Base-by-base conservation (phyloP, 768 basidiomycete species). In the Podaxis carcinomalis region DNA sequence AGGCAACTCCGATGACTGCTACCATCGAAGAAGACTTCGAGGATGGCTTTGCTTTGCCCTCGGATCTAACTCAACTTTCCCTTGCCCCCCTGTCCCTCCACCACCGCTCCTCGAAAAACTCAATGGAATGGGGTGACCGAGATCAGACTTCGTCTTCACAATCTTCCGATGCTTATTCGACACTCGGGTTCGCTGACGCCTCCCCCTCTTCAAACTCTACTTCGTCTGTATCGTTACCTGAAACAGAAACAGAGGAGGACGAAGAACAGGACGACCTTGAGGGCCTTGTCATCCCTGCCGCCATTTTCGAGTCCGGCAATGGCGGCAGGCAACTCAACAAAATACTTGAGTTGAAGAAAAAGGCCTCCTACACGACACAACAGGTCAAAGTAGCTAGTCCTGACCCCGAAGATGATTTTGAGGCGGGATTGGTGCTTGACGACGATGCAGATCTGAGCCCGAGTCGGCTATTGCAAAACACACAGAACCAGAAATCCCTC, bases 101-200 rank as follows among this genome's bases (percentile, higher is more conserved):
- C 64, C 89, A 92, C 68, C 85, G 88, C 55, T 82, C 88, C 7
- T 93, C 92, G 59, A 93, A 93, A 76, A 85, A 83, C 54, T 92
- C 92, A 0, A 79, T 93, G 27, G 91, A 92, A 74, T 93, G 91
- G 90, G 79, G 88, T 32, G 91, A 93, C 74, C 90, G 84, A 69
- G 90, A 93, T 67, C 84, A 89, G 49, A 89, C 92, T 1, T 85
- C 83, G 4, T 91, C 90, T 5, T 91, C 90, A 13, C 89, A 90
- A 68, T 93, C 91, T n/a, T 93, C 92, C 23, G 92, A 93, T 70
- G 84, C 89, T 7, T 92, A 90, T 67, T 92, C 92, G 42, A 82
- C 86, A 21, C 81, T 93, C 37, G 88, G 90, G 53, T 88, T 93
- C 64, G 84, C 85, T 44, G 86, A 87, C 64, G 82, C 81, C 19